Conservation (phyloP, 495 filamentous ascomycete genomes). For the Neurospora sublineolata region DNA sequence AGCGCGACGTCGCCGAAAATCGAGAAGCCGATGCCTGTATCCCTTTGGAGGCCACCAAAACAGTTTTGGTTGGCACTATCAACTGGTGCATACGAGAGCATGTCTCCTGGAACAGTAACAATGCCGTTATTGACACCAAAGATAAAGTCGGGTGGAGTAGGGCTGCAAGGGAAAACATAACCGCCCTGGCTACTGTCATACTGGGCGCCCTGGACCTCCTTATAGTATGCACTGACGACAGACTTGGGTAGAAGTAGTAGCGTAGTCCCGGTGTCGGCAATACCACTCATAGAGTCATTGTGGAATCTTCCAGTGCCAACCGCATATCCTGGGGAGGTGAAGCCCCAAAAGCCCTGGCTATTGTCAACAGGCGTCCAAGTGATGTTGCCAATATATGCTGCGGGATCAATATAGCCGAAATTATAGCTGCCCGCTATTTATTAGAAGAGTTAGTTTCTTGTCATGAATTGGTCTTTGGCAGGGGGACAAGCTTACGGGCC, state of each 20-base stretch:
- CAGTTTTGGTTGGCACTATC: constrained; percentile 30
- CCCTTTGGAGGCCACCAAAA: constrained; percentile 53
- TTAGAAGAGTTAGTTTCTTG: not conserved
- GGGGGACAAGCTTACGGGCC: constrained; percentile 18
- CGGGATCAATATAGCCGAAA: constrained; percentile 60
- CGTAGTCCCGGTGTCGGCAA: constrained; percentile 64
- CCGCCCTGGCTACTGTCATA: constrained; percentile 43
- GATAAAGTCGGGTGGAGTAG: constrained; percentile 50
- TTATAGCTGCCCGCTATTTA: constrained; percentile 51
- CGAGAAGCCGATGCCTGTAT: constrained; percentile 49
- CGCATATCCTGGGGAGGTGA: constrained; percentile 50
- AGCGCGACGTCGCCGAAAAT: constrained; percentile 45
- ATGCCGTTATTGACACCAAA: constrained; percentile 38
- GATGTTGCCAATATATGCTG: constrained; percentile 52
- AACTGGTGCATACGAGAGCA: constrained; percentile 43
- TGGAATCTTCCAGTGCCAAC: constrained; percentile 37
- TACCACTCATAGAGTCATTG: constrained; percentile 32
- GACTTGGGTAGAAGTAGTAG: constrained; percentile 49
- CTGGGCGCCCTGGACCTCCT: constrained; percentile 38
- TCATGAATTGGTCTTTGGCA: not conserved
- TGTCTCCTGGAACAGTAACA: constrained; percentile 42
- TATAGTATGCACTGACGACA: constrained; percentile 55
- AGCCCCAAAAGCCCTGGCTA: constrained; percentile 59
- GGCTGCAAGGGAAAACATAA: constrained; percentile 55
- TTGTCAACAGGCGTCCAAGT: constrained; percentile 49